Evolutionary conservation across 2,329 filamentous ascomycete genomes (phyloP).

Genomic region (Emergomyces pasteurianus): DNA sequence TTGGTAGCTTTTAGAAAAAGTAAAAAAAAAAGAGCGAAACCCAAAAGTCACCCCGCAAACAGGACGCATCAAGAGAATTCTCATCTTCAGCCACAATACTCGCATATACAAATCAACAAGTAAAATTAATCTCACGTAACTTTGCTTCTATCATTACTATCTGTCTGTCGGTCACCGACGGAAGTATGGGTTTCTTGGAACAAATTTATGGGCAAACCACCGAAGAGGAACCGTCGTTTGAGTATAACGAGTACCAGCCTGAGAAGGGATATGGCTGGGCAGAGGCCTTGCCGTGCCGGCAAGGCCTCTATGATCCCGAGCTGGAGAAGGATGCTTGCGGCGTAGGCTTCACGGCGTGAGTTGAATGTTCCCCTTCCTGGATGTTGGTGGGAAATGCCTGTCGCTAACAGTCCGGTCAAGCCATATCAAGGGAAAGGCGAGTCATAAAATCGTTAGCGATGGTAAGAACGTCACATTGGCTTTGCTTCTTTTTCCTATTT

Average conservation of each 20-base stretch:
- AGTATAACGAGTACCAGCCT: conserved; percentile 43
- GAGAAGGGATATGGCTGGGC: conserved; percentile 77
- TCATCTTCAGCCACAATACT: background rate
- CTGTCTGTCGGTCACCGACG: conserved; percentile 32
- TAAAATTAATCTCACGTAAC: background rate
- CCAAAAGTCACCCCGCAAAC: background rate
- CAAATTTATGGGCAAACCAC: conserved; percentile 37
- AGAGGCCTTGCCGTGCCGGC: conserved; percentile 88
- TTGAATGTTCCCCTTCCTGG: conserved; percentile 14
- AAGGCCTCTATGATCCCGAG: conserved; percentile 93
- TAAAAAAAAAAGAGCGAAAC: background rate
- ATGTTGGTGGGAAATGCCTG: conserved; percentile 4
- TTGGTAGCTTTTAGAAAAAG: background rate
- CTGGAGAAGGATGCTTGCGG: conserved; percentile 98
- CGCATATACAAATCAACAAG: background rate
- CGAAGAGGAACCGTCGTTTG: conserved; percentile 33
- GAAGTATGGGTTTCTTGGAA: conserved; percentile 42
- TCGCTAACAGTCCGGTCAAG: conserved; percentile 33
- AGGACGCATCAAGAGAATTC: background rate
- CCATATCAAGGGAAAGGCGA: conserved; percentile 93
- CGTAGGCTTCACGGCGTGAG: conserved; percentile 96
- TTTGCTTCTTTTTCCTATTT: too few species aligned
- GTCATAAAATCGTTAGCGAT: conserved; percentile 98
- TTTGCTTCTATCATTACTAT: conserved; percentile 17
- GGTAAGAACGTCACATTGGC: conserved; percentile 43